phyloP scores from a whole-genome alignment of 2,329 filamentous ascomycete species.

The Stachybotrys chartarum region DNA sequence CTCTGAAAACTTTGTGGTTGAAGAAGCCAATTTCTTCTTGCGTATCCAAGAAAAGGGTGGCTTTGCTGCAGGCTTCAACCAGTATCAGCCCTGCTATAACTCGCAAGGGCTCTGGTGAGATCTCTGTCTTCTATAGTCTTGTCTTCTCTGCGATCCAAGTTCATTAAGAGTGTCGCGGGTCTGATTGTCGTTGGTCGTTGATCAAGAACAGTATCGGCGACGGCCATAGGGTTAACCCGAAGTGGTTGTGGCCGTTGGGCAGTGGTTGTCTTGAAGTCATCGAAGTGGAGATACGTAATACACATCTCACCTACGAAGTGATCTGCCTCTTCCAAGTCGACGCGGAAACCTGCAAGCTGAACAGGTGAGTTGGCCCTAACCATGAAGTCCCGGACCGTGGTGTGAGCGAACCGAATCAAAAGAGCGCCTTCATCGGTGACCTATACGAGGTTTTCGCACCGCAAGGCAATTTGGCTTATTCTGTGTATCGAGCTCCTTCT shows the following conservation, averaged over 20 bases:
- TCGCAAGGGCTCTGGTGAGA: not conserved
- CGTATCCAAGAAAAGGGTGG: not conserved
- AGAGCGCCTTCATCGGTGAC: conserved; percentile 19
- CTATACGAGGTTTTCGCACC: conserved; percentile 25
- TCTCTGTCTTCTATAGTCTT: not conserved
- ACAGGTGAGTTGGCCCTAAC: not conserved
- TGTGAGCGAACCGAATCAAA: conserved; percentile 25
- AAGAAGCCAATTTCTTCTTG: not conserved
- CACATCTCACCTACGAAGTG: not conserved
- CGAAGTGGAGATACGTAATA: conserved; percentile 1
- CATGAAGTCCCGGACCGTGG: conserved; percentile 22
- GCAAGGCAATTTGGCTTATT: conserved; percentile 16
- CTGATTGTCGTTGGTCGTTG: not conserved
- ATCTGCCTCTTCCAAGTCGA: not conserved
- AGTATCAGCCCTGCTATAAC: not conserved
- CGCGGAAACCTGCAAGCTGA: not conserved
- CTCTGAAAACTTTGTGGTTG: not conserved
- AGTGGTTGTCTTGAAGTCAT: not conserved
- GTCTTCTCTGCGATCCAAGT: not conserved
- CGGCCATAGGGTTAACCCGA: not conserved
- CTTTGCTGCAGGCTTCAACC: not conserved
- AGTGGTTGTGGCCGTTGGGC: not conserved
- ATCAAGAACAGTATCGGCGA: not conserved
- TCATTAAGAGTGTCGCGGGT: not conserved
- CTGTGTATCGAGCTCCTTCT: conserved; percentile 3